Evolutionary conservation across 2,329 filamentous ascomycete species (phyloP).

Genomic region (Knufia petricola): DNA sequence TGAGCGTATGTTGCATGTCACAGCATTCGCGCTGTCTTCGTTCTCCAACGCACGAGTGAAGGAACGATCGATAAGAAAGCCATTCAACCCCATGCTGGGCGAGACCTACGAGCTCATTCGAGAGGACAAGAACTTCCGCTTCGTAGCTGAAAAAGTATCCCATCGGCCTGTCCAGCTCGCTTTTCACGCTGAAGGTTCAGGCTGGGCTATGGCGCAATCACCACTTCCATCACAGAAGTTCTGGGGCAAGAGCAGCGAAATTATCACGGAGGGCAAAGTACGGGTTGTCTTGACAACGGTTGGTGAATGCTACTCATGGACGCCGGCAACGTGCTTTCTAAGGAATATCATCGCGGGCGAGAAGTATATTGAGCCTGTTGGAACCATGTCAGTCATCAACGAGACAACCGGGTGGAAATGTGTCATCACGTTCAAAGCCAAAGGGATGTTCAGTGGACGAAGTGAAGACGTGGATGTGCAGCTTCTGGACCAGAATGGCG

Average conservation of each 20-base stretch:
- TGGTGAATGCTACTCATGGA: constrained; percentile 83
- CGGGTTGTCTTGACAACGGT: constrained; percentile 64
- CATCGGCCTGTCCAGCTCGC: constrained; percentile 89
- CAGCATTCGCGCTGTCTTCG: constrained; percentile 81
- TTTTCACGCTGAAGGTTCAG: constrained; percentile 77
- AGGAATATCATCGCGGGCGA: constrained; percentile 96
- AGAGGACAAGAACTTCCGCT: constrained; percentile 75
- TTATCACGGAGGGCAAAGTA: constrained; percentile 83
- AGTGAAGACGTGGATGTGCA: constrained; percentile 81
- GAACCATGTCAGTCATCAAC: constrained; percentile 75
- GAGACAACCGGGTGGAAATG: constrained; percentile 77
- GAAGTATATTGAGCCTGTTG: constrained; percentile 94
- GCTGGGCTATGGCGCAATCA: constrained; percentile 81
- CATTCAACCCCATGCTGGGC: constrained; percentile 92
- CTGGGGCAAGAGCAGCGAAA: constrained; percentile 93
- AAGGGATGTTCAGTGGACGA: constrained; percentile 93
- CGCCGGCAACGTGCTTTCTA: constrained; percentile 76
- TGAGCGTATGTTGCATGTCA: constrained; percentile 72
- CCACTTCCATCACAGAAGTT: constrained; percentile 91
- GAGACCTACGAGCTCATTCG: constrained; percentile 92
- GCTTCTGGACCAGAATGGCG: constrained; percentile 57
- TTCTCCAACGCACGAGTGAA: constrained; percentile 75
- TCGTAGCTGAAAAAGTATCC: constrained; percentile 90
- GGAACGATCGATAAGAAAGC: constrained; percentile 87
- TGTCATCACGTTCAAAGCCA: constrained; percentile 81